Evolutionary conservation across 768 basidiomycete genomes (phyloP).

Genomic region (Psilocybe tampanensis): DNA sequence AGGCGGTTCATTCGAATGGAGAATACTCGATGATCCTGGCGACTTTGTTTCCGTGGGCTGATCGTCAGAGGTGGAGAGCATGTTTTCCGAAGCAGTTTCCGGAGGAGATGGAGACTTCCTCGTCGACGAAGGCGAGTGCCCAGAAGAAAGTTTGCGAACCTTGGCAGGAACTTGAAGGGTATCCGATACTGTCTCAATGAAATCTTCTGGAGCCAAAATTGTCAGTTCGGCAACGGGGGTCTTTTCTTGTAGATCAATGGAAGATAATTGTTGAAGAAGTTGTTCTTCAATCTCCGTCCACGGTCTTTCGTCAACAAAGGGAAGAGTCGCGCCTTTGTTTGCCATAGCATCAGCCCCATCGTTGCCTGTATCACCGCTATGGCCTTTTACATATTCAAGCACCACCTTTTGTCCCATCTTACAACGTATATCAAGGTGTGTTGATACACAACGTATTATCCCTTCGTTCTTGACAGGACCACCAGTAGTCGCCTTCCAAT

Average conservation of each 20-base stretch:
- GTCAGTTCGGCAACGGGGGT: not conserved
- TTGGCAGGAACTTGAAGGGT: not conserved
- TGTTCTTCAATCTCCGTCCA: slow-evolving; percentile 48
- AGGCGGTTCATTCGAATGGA: too few species aligned
- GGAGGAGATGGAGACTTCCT: too few species aligned
- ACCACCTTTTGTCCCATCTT: slow-evolving; percentile 54
- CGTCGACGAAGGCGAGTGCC: not conserved
- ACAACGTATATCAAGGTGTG: slow-evolving; percentile 58
- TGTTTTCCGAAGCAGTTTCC: too few species aligned
- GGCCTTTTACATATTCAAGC: slow-evolving; percentile 78
- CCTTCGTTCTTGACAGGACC: slow-evolving; percentile 70
- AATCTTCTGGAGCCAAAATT: not conserved
- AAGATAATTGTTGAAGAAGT: slow-evolving; percentile 10
- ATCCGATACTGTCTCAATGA: not conserved
- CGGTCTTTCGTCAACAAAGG: slow-evolving; percentile 50
- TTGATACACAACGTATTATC: slow-evolving; percentile 71
- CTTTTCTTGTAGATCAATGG: not conserved
- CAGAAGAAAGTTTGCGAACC: slow-evolving; percentile 3
- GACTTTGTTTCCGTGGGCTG: too few species aligned
- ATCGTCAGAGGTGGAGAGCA: too few species aligned
- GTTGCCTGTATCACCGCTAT: slow-evolving; percentile 78
- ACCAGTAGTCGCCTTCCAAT: slow-evolving; percentile 49
- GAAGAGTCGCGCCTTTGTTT: slow-evolving; percentile 51
- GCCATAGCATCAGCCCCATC: slow-evolving; percentile 84
- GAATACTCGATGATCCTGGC: too few species aligned